Percentiles rank a stretch among this genome's conserved stretches.
phyloP scores from a whole-genome alignment of 768 basidiomycete genomes.

The Gymnopilus dilepis region DNA sequence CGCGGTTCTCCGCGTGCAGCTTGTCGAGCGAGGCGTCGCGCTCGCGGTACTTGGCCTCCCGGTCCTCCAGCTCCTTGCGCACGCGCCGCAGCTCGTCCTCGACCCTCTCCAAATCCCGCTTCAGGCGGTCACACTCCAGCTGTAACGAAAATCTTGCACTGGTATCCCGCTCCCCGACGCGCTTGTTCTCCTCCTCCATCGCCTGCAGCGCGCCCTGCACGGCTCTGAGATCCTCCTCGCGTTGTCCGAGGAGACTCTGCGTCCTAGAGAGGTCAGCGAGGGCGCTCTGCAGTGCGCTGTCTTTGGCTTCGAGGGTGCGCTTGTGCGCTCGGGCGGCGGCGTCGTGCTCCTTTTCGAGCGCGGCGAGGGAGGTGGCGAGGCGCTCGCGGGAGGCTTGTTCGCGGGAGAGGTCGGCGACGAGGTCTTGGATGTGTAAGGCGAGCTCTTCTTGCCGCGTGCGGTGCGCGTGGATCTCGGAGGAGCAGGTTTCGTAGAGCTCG shows the following conservation, averaged over 20 bases:
- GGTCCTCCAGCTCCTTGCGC: conserved; percentile 69
- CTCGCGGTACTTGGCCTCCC: conserved; percentile 68
- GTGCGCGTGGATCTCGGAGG: conserved; percentile 67
- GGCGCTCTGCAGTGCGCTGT: conserved; percentile 66
- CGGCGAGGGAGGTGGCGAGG: conserved; percentile 57
- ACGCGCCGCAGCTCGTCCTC: conserved; percentile 81
- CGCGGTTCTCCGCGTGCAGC: conserved; percentile 80
- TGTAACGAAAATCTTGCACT: conserved; percentile 86
- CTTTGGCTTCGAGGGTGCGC: conserved; percentile 71
- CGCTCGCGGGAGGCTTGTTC: conserved; percentile 63
- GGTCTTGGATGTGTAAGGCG: conserved; percentile 72
- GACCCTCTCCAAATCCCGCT: conserved; percentile 80
- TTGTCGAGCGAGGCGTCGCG: conserved; percentile 76
- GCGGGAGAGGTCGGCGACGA: conserved; percentile 64
- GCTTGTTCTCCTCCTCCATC: conserved; percentile 77
- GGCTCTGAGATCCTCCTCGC: conserved; percentile 75
- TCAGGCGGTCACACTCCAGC: conserved; percentile 85
- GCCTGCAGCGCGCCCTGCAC: conserved; percentile 75
- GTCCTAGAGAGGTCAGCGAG: conserved; percentile 66
- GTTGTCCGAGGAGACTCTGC: conserved; percentile 67
- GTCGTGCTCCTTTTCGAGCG: conserved; percentile 68
- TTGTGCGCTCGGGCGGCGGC: conserved; percentile 61
- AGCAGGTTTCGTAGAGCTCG: conserved; percentile 67
- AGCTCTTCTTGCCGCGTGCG: conserved; percentile 80
- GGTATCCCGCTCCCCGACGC: conserved; percentile 83